Conservation (phyloP, 768 basidiomycete species). For the Tulasnella sp. region DNA sequence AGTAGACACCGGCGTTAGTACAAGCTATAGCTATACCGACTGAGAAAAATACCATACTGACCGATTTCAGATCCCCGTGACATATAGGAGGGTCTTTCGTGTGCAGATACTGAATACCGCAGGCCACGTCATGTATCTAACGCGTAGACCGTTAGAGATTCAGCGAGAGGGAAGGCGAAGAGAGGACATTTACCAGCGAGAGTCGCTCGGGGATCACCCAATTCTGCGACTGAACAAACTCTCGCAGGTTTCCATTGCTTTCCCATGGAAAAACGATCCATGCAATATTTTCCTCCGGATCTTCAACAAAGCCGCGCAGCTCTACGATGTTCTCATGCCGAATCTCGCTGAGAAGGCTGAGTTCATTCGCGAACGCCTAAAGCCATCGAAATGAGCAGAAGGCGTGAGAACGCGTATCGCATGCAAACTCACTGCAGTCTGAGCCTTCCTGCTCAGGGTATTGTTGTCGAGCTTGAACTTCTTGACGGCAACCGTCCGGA, state of each 20-base stretch:
- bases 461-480: background rate
- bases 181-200: background rate
- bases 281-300: background rate
- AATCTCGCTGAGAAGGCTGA: background rate
- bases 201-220: background rate
- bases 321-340: background rate
- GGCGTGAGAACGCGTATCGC: no score
- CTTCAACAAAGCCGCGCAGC: background rate
- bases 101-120: background rate
- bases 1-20: background rate
- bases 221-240: background rate
- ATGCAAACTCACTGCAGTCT: background rate
- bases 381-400: background rate
- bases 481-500: background rate
- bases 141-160: background rate
- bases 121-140: background rate
- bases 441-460: background rate
- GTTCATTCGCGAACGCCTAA: background rate
- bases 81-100: background rate
- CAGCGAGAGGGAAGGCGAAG: background rate
- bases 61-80: background rate
- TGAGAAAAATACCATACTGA: background rate
- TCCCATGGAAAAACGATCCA: background rate
- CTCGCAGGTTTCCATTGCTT: background rate
- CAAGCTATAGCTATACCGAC: background rate